Base-by-base conservation (phyloP, 768 basidiomycete species). In the Auricularia cornea region DNA sequence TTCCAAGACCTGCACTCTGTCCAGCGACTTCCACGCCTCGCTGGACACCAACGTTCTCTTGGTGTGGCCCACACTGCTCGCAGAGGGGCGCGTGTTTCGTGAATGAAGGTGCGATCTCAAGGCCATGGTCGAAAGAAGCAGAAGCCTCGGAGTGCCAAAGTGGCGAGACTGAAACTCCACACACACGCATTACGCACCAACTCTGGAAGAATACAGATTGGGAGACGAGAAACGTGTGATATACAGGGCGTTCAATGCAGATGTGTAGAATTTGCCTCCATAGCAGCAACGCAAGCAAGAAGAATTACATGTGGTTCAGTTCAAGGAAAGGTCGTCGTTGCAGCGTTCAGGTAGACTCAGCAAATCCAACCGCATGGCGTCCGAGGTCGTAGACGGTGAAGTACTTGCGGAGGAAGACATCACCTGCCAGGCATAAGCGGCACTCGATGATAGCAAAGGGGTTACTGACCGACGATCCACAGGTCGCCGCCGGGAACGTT, bases 371-470 rank as follows among this genome's bases (percentile, higher is more conserved):
- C 44, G 92, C 92, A 73, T 93, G 68, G 66, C 76, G 79, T 35
- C 81, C 87, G 29, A 89, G 81, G 70, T 94, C 91, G 69, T 92
- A 94, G n/a, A 94, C 89, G n/a, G 90, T 92, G 76, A 81, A 91
- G 75, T 88, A 94, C 71, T 87, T 90, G 74, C 95, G 89, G 61
- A 97, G 85, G 85, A 96, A 97, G 65, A 86, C 89, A 68, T 95
- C 91, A 69, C 91, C 87, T 88, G 65, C 1, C 63, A 59, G 48
- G 29, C 57, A 54, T 52, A 60, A 67, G 26, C 38, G 54, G 14
- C 57, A 63, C 23, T 57, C 67, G 52, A 6, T 56, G 54, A 51
- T 40, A 29, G 44, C 35, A 59, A 51, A 10, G 66, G 38, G 30
- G 40, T 28, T 61, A 41, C 23, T 14, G 73, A 88, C 94, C 94